phyloP scores from a whole-genome alignment of 169 alveolate genomes.

The Theileria luwenshuni region DNA sequence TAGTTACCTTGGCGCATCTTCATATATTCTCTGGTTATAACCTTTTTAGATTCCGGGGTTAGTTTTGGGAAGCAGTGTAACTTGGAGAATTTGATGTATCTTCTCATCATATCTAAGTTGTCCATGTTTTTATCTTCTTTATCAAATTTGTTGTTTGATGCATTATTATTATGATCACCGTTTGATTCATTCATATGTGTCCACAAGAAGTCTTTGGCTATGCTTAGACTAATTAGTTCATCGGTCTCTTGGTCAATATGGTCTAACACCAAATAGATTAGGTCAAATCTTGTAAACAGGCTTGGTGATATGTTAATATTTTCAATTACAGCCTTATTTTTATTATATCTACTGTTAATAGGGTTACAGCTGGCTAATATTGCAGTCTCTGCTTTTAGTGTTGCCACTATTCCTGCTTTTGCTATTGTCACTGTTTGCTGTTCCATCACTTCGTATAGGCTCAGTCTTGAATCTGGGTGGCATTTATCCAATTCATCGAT shows the following conservation, averaged over 20 bases:
- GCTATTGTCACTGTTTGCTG: slow-evolving; percentile 99
- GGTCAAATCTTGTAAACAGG: slow-evolving; percentile 93
- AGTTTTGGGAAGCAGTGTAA: slow-evolving; percentile 88
- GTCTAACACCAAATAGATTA: slow-evolving; percentile 90
- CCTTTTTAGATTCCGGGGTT: slow-evolving; percentile 85
- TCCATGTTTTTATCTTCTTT: slow-evolving; percentile 30
- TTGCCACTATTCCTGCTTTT: slow-evolving; percentile 95
- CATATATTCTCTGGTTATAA: slow-evolving; percentile 85
- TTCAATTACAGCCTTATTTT: slow-evolving; percentile 95
- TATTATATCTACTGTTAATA: slow-evolving; percentile 92
- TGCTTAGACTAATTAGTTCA: slow-evolving; percentile 54
- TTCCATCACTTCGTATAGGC: slow-evolving; percentile 99
- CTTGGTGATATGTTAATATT: slow-evolving; percentile 98
- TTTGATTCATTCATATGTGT: slow-evolving; percentile 42
- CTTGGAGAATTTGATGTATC: slow-evolving; percentile 91
- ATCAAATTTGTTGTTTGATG: slow-evolving; percentile 21
- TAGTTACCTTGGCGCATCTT: slow-evolving; percentile 41
- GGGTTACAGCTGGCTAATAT: slow-evolving; percentile 99
- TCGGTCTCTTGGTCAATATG: slow-evolving; percentile 86
- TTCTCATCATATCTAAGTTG: slow-evolving; percentile 75
- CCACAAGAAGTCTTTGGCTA: slow-evolving; percentile 12
- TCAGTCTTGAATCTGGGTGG: slow-evolving; percentile 97
- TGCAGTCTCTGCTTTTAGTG: slow-evolving; percentile 95
- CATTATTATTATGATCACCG: background rate
- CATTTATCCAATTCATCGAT: slow-evolving; percentile 99